Conservation (phyloP, 805 yeast genomes). For the Candida railenensis region DNA sequence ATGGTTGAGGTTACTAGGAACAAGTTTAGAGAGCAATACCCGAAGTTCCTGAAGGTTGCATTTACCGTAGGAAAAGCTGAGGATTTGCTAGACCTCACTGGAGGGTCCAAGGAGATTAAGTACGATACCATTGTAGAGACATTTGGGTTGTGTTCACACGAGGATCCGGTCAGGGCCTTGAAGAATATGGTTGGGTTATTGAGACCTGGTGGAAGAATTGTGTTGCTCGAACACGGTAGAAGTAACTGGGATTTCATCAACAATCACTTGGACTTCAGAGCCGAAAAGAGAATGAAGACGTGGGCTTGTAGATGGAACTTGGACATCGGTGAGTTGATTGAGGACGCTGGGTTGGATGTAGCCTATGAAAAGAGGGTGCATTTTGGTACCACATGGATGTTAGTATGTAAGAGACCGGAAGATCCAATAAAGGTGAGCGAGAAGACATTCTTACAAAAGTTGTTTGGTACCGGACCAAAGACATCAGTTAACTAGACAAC, state of each 20-base stretch:
- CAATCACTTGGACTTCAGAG: conserved; percentile 74
- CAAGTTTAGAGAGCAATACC: conserved; percentile 68
- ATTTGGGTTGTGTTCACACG: conserved; percentile 93
- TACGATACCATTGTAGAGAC: conserved; percentile 94
- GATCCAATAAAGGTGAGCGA: conserved; percentile 51
- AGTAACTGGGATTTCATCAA: conserved; percentile 79
- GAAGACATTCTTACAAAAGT: conserved; percentile 40
- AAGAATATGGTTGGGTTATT: conserved; percentile 69
- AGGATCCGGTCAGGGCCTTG: conserved; percentile 84
- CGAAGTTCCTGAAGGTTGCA: conserved; percentile 69
- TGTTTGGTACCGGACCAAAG: conserved; percentile 29
- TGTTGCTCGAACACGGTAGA: conserved; percentile 90
- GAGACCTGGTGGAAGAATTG: conserved; percentile 87
- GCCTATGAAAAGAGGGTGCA: conserved; percentile 80
- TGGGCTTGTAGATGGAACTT: conserved; percentile 99
- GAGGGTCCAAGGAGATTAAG: conserved; percentile 39
- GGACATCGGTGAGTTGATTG: conserved; percentile 85
- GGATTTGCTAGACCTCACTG: conserved; percentile 61
- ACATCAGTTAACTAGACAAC: background rate
- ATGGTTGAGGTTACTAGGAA: conserved; percentile 82
- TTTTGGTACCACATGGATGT: conserved; percentile 90
- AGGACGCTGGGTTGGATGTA: conserved; percentile 78
- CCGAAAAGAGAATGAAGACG: conserved; percentile 75
- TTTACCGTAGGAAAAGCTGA: conserved; percentile 92
- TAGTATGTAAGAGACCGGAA: conserved; percentile 72